Percentiles rank a stretch among this genome's conserved stretches.
Evolutionary conservation across 2,329 filamentous ascomycete species (phyloP).

Genomic region (Scolecobasidium constrictum): DNA sequence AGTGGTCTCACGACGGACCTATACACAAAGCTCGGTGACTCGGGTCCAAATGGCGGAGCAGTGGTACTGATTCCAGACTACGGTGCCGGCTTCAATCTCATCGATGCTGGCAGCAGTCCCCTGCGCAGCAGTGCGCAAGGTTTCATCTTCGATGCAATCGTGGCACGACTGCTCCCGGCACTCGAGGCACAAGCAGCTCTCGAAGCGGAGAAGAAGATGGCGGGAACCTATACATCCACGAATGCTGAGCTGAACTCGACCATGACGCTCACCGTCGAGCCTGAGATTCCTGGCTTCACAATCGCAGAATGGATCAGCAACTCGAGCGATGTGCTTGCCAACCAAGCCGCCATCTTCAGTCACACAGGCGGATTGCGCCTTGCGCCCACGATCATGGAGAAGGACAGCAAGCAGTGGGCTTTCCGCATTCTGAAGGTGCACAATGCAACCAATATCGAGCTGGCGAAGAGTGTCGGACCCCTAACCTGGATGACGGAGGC

Average conservation of each 20-base stretch:
- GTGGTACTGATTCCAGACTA: constrained; percentile 33
- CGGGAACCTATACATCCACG: constrained; percentile 19
- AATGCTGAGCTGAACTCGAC: constrained; percentile 16
- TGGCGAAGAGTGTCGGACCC: background rate
- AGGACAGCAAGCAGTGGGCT: background rate
- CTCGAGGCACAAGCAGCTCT: constrained; percentile 19
- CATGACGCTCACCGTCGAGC: constrained; percentile 16
- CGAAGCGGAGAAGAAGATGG: constrained; percentile 19
- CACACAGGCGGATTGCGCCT: background rate
- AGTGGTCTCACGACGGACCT: constrained; percentile 19
- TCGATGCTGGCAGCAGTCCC: constrained; percentile 17
- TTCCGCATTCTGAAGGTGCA: background rate
- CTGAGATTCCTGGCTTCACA: constrained; percentile 16
- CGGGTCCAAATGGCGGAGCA: constrained; percentile 27
- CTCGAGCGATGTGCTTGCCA: constrained; percentile 18
- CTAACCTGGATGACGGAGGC: background rate
- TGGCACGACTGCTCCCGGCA: constrained; percentile 20
- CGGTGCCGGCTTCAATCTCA: constrained; percentile 29
- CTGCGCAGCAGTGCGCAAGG: constrained; percentile 9
- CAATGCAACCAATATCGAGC: too few species aligned
- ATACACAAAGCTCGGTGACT: constrained; percentile 32
- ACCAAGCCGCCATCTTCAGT: constrained; percentile 13
- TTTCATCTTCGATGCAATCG: constrained; percentile 19
- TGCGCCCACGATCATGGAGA: constrained; percentile 13
- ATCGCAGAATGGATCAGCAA: constrained; percentile 22